Evolutionary conservation across 192 early-diverging fungal species (phyloP).

Genomic region (Coemansia guatemalensis): DNA sequence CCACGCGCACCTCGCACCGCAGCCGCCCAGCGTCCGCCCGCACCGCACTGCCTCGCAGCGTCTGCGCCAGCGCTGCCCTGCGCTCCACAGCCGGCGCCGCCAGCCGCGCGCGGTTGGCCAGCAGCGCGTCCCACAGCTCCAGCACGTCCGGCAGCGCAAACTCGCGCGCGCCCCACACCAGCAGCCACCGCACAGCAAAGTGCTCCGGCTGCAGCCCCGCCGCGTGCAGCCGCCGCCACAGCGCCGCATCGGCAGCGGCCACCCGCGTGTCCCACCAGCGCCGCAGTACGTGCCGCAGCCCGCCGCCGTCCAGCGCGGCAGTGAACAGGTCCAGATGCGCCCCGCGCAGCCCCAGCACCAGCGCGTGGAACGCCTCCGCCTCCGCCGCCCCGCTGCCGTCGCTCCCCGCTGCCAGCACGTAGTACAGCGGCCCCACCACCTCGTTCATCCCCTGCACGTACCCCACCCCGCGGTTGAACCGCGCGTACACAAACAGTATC

Average conservation of each 20-base stretch:
- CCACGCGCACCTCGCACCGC: slow-evolving; percentile 26
- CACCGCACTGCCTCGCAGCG: slow-evolving; percentile 1
- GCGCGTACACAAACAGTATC: slow-evolving; percentile 76
- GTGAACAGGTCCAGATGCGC: slow-evolving; percentile 80
- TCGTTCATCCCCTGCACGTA: slow-evolving; percentile 94
- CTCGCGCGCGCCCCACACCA: slow-evolving; percentile 73
- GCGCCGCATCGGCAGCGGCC: slow-evolving; percentile 55
- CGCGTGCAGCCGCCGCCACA: slow-evolving; percentile 63
- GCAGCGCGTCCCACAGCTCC: slow-evolving; percentile 75
- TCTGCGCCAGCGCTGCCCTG: background rate
- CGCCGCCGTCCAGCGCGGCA: slow-evolving; percentile 60
- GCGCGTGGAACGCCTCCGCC: slow-evolving; percentile 77
- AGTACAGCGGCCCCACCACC: slow-evolving; percentile 77
- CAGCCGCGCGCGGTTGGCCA: slow-evolving; percentile 61
- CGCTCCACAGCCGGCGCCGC: background rate
- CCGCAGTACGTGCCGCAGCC: slow-evolving; percentile 8
- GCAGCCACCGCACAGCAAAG: slow-evolving; percentile 83
- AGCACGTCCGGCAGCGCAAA: slow-evolving; percentile 76
- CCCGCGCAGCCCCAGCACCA: slow-evolving; percentile 67
- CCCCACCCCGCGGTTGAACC: slow-evolving; percentile 75
- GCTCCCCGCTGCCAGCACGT: slow-evolving; percentile 65
- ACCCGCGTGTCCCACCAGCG: slow-evolving; percentile 55
- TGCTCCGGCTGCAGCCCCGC: slow-evolving; percentile 69
- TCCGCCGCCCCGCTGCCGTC: slow-evolving; percentile 50
- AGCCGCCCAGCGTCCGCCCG: slow-evolving; percentile 22